phyloP scores from a whole-genome alignment of 257 asterid genomes.

The Eustoma russellianum region DNA sequence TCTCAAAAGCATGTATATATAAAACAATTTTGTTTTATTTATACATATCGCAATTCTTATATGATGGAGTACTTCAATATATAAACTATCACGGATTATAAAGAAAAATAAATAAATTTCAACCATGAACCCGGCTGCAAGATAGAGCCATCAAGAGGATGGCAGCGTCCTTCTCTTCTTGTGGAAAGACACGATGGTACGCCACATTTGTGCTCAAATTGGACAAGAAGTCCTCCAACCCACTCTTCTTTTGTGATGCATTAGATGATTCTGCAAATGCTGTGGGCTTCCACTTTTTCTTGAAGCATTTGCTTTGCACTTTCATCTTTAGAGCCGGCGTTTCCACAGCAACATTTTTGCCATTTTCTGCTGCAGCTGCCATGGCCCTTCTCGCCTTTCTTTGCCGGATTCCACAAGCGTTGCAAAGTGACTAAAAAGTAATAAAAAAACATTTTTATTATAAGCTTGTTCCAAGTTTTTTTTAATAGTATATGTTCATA shows the following conservation, averaged over 20 bases:
- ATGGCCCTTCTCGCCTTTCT: slow-evolving; percentile 87
- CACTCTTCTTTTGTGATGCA: slow-evolving; percentile 20
- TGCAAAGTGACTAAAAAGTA: slow-evolving; percentile 62
- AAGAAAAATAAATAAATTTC: slow-evolving; percentile 10
- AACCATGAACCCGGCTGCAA: slow-evolving; percentile 72
- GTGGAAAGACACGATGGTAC: slow-evolving; percentile 66
- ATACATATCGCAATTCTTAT: no score
- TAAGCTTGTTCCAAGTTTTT: background rate
- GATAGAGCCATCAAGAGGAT: slow-evolving; percentile 89
- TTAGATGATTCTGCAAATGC: slow-evolving; percentile 14
- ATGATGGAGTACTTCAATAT: no score
- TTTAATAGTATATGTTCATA: background rate
- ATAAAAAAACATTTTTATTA: background rate
- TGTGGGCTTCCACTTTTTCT: slow-evolving; percentile 43
- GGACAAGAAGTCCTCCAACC: slow-evolving; percentile 72
- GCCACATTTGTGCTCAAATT: slow-evolving; percentile 60
- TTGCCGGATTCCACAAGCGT: slow-evolving; percentile 93
- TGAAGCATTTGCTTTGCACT: slow-evolving; percentile 38
- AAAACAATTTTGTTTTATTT: no score
- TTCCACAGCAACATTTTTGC: slow-evolving; percentile 10
- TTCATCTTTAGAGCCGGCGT: slow-evolving; percentile 40
- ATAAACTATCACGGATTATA: no score
- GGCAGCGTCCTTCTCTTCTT: slow-evolving; percentile 94
- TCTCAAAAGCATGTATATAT: no score
- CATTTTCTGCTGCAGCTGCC: slow-evolving; percentile 40